phyloP scores from a whole-genome alignment of 1,284 basidiomycete species.

The Fomitopsis palustris region DNA sequence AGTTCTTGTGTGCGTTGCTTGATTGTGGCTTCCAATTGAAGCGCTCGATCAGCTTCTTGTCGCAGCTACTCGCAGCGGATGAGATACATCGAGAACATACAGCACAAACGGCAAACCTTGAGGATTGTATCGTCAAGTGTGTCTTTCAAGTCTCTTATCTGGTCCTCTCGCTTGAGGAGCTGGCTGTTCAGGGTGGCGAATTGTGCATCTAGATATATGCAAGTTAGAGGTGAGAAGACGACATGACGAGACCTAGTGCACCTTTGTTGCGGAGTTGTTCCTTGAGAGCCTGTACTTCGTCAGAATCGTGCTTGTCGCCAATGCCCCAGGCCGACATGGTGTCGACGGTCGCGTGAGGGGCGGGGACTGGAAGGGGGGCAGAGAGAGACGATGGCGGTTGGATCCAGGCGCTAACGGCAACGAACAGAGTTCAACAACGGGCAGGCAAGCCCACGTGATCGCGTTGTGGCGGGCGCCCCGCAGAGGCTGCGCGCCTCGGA shows the following conservation, averaged over 20 bases:
- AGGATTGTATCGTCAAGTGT: slow-evolving; percentile 54
- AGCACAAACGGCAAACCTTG: slow-evolving; percentile 41
- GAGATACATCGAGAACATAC: background rate
- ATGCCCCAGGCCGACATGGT: slow-evolving; percentile 57
- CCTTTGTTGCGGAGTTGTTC: slow-evolving; percentile 63
- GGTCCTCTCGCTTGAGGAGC: slow-evolving; percentile 49
- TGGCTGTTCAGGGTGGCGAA: slow-evolving; percentile 55
- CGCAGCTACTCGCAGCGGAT: slow-evolving; percentile 41
- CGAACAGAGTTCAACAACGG: slow-evolving; percentile 1
- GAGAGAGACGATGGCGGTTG: background rate
- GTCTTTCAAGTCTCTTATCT: slow-evolving; percentile 50
- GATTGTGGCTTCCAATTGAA: slow-evolving; percentile 52
- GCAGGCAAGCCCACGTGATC: background rate
- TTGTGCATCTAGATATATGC: slow-evolving; percentile 21
- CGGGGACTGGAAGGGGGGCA: background rate
- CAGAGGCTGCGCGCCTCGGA: background rate
- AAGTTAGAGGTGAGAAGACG: slow-evolving; percentile 4
- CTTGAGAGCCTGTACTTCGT: slow-evolving; percentile 54
- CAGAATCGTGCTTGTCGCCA: slow-evolving; percentile 57
- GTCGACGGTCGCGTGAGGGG: background rate
- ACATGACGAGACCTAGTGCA: slow-evolving; percentile 20
- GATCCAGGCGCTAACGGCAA: background rate
- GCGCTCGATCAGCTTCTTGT: slow-evolving; percentile 51
- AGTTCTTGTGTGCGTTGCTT: slow-evolving; percentile 48
- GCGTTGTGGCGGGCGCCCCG: background rate